Base-by-base conservation (phyloP, 2,329 filamentous ascomycete genomes). In the Cercospora sp. region DNA sequence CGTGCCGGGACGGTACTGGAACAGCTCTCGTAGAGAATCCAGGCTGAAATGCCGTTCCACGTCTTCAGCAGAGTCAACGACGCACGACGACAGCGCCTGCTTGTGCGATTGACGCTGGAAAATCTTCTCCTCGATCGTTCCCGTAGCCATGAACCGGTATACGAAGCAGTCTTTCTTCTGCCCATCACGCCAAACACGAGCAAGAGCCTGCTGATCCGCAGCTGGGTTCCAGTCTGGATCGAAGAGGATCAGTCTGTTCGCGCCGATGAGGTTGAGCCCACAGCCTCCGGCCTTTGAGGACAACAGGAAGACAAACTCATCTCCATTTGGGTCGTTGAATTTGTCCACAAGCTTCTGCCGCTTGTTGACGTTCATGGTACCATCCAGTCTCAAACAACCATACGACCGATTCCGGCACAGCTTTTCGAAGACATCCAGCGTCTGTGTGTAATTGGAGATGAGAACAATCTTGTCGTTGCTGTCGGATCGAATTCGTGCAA, bases 111-210 rank as follows among this genome's bases (percentile, higher is more conserved):
- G 95, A 9, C 96, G 90, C 80, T 99, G 95, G 82, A 99, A 99
- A 73, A 99, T 97, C 82, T 99, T 99, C 80, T 99, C 95, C 78
- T 99, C 95, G 69, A 99, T 99, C 0, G 94, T 97, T 3, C 95
- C 95, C 0, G 96, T 98, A 0, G 94, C 92, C 75, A 99, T 99
- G 82, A 99, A 99, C n/a, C 95, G 91, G 80, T 99, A 99, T 16
- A 99, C 95, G 75, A 99, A 99, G 77, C 95, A 99, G 77, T 99
- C 95, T 78, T 99, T 99, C 85, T 96, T 98, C 80, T 99, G 95
- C 0, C 95, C 95, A 75, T 99, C 95, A 84, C 95, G 92, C 95
- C 95, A 99, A 20, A 99, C 95, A 83, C 95, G 91, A 39, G 95
- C 95, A 31, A 99, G 86, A 3, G 95, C 95, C 81, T 99, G 95